These are phyloP conservation scores for Gymnopus androsaceus DNA, from an alignment of 1,284 basidiomycete species.

Conservation along the genomic window DNA sequence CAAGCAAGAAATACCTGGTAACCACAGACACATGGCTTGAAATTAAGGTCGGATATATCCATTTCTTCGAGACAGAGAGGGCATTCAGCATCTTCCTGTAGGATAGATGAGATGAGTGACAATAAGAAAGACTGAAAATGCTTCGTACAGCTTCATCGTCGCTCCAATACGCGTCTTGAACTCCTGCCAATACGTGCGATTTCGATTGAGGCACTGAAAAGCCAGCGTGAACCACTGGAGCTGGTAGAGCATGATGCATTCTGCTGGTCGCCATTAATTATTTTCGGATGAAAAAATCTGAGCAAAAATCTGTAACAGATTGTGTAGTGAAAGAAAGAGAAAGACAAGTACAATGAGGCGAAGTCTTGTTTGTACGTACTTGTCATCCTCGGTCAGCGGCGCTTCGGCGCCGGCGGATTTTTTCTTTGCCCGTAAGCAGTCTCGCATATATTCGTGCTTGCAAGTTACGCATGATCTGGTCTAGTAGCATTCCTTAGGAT, in stretches of 20 bases:
- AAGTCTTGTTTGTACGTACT: constrained; percentile 1
- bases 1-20: constrained; percentile 73
- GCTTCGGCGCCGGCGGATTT: too few relatives aligned
- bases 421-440: too few relatives aligned
- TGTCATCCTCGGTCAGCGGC: background rate
- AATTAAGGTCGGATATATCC: constrained; percentile 98
- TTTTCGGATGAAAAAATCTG: background rate
- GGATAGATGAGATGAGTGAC: constrained; percentile 20
- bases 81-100: constrained; percentile 95
- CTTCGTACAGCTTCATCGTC: constrained; percentile 81
- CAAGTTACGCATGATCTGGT: too few relatives aligned
- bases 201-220: constrained; percentile 75
- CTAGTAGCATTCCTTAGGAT: too few relatives aligned
- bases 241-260: constrained; percentile 63
- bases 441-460: too few relatives aligned
- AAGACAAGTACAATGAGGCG: constrained; percentile 14
- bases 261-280: constrained; percentile 50
- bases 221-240: constrained; percentile 68
- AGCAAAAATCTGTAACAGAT: background rate
- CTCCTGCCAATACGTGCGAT: constrained; percentile 81
- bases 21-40: constrained; percentile 98
- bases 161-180: constrained; percentile 98
- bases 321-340: background rate
- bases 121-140: constrained; percentile 12
- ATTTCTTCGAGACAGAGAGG: constrained; percentile 98